phyloP scores from a whole-genome alignment of 352 stramenopile species.

The Pythium vanterpoolii region DNA sequence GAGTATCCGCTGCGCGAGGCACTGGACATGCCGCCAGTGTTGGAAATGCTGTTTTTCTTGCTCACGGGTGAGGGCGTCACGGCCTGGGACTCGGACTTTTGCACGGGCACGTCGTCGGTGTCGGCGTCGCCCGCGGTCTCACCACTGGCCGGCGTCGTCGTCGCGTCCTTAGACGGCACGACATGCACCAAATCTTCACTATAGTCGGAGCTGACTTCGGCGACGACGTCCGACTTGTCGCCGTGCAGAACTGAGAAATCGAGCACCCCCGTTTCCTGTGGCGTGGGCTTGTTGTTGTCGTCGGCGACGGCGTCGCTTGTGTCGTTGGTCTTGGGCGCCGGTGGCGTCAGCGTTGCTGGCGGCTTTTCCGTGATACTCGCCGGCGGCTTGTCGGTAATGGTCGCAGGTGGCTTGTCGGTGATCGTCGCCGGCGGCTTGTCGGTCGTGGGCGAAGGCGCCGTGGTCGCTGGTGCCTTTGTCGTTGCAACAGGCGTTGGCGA shows the following conservation, averaged over 20 bases:
- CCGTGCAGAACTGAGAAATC: constrained; percentile 16
- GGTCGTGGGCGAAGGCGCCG: not conserved
- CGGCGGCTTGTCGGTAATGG: not conserved
- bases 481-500: not conserved
- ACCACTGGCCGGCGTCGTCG: not conserved
- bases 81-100: not conserved
- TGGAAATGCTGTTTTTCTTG: constrained; percentile 10
- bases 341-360: not conserved
- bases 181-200: not conserved
- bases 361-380: not conserved
- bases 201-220: not conserved
- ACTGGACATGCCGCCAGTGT: not conserved
- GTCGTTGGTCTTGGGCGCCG: not conserved
- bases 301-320: not conserved
- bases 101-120: not conserved
- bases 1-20: not conserved
- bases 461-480: not conserved
- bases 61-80: constrained; percentile 11
- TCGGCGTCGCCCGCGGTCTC: constrained; percentile 2
- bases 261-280: constrained; percentile 4
- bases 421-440: not conserved
- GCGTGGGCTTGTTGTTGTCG: not conserved
- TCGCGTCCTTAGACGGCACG: not conserved
- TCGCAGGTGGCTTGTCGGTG: not conserved
- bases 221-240: constrained; percentile 10